Evolutionary conservation across 345 rosid genomes (phyloP), one percentile per base, ranked within the genome.

Genomic region (Eutrema heterophyllum): DNA sequence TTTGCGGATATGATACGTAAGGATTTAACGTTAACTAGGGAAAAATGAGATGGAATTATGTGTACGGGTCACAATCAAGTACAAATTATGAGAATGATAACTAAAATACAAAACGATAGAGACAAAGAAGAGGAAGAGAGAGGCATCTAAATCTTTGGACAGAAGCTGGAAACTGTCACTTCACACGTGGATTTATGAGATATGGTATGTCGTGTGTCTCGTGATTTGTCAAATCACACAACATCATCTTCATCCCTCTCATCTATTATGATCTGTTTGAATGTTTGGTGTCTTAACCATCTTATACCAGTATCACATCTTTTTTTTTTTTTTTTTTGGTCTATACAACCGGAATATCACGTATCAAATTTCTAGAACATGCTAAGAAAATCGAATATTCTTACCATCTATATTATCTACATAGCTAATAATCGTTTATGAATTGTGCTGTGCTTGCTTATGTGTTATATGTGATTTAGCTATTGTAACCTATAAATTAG

Each of bases 161-260:
- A 33, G 45, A 68, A 62, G 79, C 80, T 69, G 11, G 63, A 62
- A 46, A 63, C 65, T 76, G 71, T 76, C 80, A 70, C 75, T 62
- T 76, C 80, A 63, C 80, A 76, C 80, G 80, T 76, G 80, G 80
- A 76, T 63, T 70, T 54, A 1, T 68, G n/a, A 62, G 75, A 69
- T 70, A 70, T 76, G 58, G 75, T 54, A 70, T 62, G 69, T 76
- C 66, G 10, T 70, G 10, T 60, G 75, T 69, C 75, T 76, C 75
- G 80, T 70, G 80, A 53, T 63, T 62, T 76, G 80, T 76, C 80
- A 54, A 63, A 76, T 76, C 80, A 54, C 59, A 36, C 64, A 9
- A 24, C 7, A 59, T 44, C 52, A 21, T 21, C 21, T 18, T 18
- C 21, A 18, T 18, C 6, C 67, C 57, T 27, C 68, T 67, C 73